Conservation (phyloP, 1,284 basidiomycete species). For the Cryptococcus jaspeensis region DNA sequence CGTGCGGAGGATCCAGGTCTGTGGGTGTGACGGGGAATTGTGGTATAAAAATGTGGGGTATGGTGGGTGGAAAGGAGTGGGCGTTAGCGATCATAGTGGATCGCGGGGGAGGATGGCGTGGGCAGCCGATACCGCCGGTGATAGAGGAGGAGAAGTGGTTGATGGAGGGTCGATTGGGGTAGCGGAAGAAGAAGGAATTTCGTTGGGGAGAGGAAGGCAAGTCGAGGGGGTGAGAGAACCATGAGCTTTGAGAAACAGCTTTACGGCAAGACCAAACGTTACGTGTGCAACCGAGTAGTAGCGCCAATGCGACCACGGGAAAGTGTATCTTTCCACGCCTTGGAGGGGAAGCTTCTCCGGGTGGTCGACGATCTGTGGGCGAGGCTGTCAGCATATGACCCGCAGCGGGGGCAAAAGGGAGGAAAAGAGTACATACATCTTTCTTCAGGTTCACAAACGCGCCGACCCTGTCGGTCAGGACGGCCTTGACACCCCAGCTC, state of each 20-base stretch:
- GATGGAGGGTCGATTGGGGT: background rate
- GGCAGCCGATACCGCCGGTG: background rate
- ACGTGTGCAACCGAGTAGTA: constrained; percentile 49
- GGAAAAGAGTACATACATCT: constrained; percentile 32
- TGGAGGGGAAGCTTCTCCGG: constrained; percentile 31
- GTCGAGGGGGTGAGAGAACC: constrained; percentile 7
- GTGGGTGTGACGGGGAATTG: too few relatives aligned
- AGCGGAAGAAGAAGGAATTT: background rate
- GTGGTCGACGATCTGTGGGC: constrained; percentile 31
- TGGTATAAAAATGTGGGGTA: background rate
- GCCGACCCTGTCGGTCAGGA: constrained; percentile 73
- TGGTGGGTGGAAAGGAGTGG: background rate
- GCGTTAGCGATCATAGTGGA: background rate
- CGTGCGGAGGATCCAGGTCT: constrained; percentile 41
- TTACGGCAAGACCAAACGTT: constrained; percentile 26
- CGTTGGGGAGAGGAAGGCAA: too few relatives aligned
- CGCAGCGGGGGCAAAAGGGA: too few relatives aligned
- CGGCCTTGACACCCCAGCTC: constrained; percentile 84
- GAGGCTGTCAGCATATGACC: background rate
- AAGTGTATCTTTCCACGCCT: constrained; percentile 35
- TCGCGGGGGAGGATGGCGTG: background rate
- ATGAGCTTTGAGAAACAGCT: constrained; percentile 38
- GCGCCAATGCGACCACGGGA: constrained; percentile 48
- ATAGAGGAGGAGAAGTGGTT: background rate
- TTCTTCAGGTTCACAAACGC: constrained; percentile 37